A percentile compares a stretch with the other conserved stretches of the same genome.
These are phyloP conservation scores for Neofusicoccum umdonicola DNA, from an alignment of 2,329 filamentous ascomycete genomes.

Conservation along the genomic window DNA sequence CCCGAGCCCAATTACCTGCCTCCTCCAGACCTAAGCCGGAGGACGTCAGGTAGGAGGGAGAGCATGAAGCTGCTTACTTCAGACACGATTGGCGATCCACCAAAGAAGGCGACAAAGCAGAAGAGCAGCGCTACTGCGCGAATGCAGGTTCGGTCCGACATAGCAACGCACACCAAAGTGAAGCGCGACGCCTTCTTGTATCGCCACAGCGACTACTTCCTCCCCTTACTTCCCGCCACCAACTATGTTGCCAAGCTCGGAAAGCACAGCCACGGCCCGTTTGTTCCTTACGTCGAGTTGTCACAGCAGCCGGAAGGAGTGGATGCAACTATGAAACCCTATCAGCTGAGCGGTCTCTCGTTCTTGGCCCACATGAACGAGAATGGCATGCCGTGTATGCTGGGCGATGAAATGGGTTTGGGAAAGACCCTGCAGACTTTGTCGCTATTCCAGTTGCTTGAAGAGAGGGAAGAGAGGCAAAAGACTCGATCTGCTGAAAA, in stretches of 20 bases:
- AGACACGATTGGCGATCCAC: constrained; percentile 25
- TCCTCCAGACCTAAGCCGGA: not conserved
- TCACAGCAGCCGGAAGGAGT: constrained; percentile 46
- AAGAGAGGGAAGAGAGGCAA: constrained; percentile 93
- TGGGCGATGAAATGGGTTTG: constrained; percentile 99
- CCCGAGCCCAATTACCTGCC: not conserved
- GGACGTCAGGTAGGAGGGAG: not conserved
- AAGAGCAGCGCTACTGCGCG: constrained; percentile 40
- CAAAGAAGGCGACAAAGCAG: not conserved
- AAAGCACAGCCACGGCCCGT: constrained; percentile 20
- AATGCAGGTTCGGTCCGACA: constrained; percentile 40
- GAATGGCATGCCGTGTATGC: constrained; percentile 97
- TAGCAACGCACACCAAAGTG: constrained; percentile 41
- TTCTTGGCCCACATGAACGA: constrained; percentile 99
- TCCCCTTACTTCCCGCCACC: constrained; percentile 45
- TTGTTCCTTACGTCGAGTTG: constrained; percentile 42
- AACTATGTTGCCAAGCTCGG: constrained; percentile 45
- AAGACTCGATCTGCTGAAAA: constrained; percentile 57
- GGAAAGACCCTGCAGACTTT: constrained; percentile 99
- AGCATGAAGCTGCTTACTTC: constrained; percentile 31
- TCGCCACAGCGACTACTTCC: constrained; percentile 45
- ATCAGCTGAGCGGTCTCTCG: constrained; percentile 94
- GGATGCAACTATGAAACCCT: constrained; percentile 74
- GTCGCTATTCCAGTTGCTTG: constrained; percentile 91
- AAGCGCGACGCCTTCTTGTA: constrained; percentile 48